Percentiles rank a stretch among this genome's conserved stretches.
Evolutionary conservation across 208 protist species (phyloP).

Genomic region (Crithidia thermophila): DNA sequence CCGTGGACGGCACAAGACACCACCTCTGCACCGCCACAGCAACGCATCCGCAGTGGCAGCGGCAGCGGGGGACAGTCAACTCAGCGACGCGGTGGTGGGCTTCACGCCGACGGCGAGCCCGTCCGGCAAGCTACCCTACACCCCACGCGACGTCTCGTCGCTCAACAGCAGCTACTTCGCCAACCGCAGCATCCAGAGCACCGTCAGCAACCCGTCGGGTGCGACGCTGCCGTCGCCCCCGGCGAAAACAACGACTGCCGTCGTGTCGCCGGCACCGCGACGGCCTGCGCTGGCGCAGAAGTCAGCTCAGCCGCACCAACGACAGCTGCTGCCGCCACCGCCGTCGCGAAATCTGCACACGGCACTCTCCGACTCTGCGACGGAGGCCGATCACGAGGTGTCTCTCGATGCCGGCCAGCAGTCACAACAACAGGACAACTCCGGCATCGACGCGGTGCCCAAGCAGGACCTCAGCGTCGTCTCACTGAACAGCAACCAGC

Average conservation of each 20-base stretch:
- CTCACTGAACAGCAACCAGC: slow-evolving; percentile 43
- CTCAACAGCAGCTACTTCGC: slow-evolving; percentile 55
- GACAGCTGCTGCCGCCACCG: not conserved
- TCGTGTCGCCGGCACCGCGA: not conserved
- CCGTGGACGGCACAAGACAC: not conserved
- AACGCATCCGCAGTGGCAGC: not conserved
- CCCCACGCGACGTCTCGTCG: slow-evolving; percentile 45
- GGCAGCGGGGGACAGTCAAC: not conserved
- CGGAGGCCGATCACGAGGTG: not conserved
- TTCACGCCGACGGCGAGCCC: slow-evolving; percentile 17
- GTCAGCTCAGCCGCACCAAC: too few relatives aligned
- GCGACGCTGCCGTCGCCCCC: slow-evolving; percentile 24
- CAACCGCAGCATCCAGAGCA: slow-evolving; percentile 41
- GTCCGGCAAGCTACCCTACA: slow-evolving; percentile 40
- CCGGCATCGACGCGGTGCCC: not conserved
- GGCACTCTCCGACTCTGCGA: not conserved
- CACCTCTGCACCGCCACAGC: not conserved
- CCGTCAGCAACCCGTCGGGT: slow-evolving; percentile 46
- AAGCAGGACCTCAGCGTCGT: slow-evolving; percentile 38
- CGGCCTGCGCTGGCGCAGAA: not conserved
- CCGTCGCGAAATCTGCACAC: not conserved
- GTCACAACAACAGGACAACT: not conserved
- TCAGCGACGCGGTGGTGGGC: not conserved
- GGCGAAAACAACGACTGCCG: not conserved
- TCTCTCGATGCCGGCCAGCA: not conserved